A percentile compares a stretch with the other conserved stretches of the same genome.
Conservation (phyloP, 176 grass and related monocot species). For the Cenchrus americanus region DNA sequence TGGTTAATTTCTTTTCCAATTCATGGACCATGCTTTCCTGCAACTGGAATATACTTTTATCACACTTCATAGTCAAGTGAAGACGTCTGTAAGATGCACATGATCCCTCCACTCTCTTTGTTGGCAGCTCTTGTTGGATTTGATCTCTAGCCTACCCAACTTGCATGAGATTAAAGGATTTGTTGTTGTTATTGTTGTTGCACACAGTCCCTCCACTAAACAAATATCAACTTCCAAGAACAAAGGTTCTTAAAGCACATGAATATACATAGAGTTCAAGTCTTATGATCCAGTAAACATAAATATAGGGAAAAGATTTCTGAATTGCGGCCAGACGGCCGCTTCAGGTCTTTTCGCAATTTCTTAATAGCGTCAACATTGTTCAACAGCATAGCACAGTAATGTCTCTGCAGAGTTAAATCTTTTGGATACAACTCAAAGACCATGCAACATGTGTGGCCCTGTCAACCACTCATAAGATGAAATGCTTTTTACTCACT, state of each 20-base stretch:
- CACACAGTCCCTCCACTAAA: conserved; percentile 9
- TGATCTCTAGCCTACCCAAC: not conserved
- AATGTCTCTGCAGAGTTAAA: not conserved
- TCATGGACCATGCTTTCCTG: conserved; percentile 63
- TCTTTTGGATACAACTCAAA: not conserved
- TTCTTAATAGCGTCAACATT: not conserved
- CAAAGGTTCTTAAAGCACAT: not conserved
- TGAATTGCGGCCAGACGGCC: not conserved
- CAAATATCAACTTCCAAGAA: not conserved
- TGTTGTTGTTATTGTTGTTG: not conserved
- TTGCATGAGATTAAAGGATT: not conserved
- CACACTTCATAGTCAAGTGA: conserved; percentile 19
- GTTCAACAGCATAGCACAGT: not conserved
- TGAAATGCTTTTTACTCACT: conserved; percentile 18
- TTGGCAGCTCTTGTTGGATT: not conserved
- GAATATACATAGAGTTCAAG: not conserved
- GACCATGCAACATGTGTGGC: not conserved
- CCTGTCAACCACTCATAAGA: not conserved
- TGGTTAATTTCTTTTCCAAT: conserved; percentile 58
- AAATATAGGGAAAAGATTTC: not conserved
- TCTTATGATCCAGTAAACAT: not conserved
- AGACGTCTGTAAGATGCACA: not conserved
- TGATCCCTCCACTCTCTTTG: not conserved
- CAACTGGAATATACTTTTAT: conserved; percentile 41
- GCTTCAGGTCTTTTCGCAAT: not conserved